These are phyloP conservation scores for Clarireedia hainanense DNA, from an alignment of 2,329 filamentous ascomycete species.

Conservation along the genomic window DNA sequence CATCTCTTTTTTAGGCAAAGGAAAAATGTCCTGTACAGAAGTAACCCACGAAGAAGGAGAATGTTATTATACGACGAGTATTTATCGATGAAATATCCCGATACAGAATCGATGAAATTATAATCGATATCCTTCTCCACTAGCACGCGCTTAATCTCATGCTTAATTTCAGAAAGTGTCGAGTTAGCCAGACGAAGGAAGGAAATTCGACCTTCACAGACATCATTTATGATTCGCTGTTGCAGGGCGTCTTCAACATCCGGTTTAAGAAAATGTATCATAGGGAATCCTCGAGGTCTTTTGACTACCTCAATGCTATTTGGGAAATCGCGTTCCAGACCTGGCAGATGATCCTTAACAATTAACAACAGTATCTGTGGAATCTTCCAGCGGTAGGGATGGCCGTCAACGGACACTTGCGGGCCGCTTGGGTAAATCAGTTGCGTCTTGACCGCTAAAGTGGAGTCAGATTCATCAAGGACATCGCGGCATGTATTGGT, in stretches of 20 bases:
- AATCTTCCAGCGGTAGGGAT: conserved; percentile 33
- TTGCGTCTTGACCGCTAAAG: conserved; percentile 32
- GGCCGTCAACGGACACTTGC: conserved; percentile 31
- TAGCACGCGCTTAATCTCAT: conserved; percentile 26
- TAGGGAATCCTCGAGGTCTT: conserved; percentile 34
- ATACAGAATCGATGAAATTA: conserved; percentile 20
- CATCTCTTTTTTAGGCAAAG: conserved; percentile 44
- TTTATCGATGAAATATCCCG: conserved; percentile 28
- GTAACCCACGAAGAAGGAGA: conserved; percentile 53
- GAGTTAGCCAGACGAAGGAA: conserved; percentile 18
- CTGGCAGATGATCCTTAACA: conserved; percentile 27
- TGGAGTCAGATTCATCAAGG: conserved; percentile 42
- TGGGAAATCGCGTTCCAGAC: conserved; percentile 32
- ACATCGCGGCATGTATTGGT: conserved; percentile 38
- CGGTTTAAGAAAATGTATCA: conserved; percentile 39
- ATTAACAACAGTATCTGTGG: conserved; percentile 26
- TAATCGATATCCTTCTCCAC: conserved; percentile 20
- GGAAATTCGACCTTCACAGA: conserved; percentile 25
- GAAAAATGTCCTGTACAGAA: conserved; percentile 50
- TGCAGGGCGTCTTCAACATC: conserved; percentile 32
- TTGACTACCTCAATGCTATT: conserved; percentile 37
- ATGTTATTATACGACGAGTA: conserved; percentile 31
- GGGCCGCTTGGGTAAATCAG: conserved; percentile 34
- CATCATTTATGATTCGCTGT: conserved; percentile 28
- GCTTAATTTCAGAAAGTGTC: conserved; percentile 14